phyloP scores from a whole-genome alignment of 768 basidiomycete species.

The Chalciporus pseudorubinellus region DNA sequence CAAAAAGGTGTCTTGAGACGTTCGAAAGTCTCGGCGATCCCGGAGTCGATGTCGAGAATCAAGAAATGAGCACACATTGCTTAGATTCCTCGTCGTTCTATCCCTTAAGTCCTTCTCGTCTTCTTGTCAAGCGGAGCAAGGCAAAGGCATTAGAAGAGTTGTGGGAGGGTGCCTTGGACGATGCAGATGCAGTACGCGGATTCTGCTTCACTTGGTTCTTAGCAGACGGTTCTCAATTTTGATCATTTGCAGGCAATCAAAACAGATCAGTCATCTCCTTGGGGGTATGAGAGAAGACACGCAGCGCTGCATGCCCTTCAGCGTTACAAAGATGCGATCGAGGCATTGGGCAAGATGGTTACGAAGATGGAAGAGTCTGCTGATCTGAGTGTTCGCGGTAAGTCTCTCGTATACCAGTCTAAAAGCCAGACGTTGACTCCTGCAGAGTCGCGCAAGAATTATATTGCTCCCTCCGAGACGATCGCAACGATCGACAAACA shows the following conservation, averaged over 20 bases:
- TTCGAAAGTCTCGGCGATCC: neutral
- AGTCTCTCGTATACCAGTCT: neutral
- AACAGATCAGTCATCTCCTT: neutral
- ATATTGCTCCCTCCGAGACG: neutral
- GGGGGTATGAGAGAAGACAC: conserved; percentile 4
- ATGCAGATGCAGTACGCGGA: conserved; percentile 4
- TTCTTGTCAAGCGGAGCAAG: conserved; percentile 10
- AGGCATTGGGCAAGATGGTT: neutral
- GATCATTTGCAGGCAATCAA: conserved; percentile 3
- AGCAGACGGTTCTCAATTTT: neutral
- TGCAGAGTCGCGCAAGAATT: conserved; percentile 1
- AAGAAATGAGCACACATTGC: neutral
- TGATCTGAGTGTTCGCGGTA: neutral
- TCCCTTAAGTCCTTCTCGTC: neutral
- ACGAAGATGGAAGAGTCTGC: neutral
- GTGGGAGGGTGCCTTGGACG: conserved; percentile 1
- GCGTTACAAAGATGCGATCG: neutral
- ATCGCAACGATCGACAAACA: neutral
- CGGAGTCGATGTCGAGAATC: neutral
- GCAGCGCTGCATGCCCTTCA: neutral
- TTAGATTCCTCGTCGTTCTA: neutral
- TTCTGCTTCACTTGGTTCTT: neutral
- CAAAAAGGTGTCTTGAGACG: neutral
- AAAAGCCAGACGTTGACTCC: neutral
- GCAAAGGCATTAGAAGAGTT: neutral